Evolutionary conservation across 257 asterid species (phyloP).

Genomic region (Nicotiana paniculata): DNA sequence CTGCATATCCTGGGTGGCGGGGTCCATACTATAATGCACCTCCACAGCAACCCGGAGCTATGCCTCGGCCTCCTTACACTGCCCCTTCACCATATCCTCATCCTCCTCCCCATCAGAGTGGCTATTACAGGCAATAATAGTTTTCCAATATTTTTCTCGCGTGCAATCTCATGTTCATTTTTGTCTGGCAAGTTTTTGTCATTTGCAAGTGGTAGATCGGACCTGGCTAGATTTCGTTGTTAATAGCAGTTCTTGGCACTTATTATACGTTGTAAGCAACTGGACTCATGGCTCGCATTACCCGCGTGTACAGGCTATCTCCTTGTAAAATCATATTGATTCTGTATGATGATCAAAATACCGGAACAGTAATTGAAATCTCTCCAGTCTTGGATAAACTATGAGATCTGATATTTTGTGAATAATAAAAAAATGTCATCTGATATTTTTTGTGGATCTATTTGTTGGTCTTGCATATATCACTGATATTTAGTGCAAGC

Average conservation of each 20-base stretch:
- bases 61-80: slow-evolving; percentile 83
- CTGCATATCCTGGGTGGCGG: slow-evolving; percentile 93
- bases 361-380: background rate
- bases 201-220: background rate
- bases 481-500: background rate
- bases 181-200: background rate
- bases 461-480: background rate
- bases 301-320: background rate
- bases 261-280: background rate
- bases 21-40: slow-evolving; percentile 80
- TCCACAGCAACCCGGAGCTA: slow-evolving; percentile 73
- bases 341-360: background rate
- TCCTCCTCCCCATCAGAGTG: slow-evolving; percentile 67
- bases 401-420: background rate
- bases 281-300: background rate
- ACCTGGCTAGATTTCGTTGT: background rate
- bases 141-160: background rate
- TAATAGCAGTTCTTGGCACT: background rate
- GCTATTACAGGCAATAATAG: slow-evolving; percentile 65
- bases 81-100: slow-evolving; percentile 62
- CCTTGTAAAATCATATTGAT: background rate
- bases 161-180: background rate
- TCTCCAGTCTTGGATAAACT: background rate
- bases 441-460: background rate
- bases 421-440: background rate